These are phyloP conservation scores for Lactarius vividus DNA, from an alignment of 768 basidiomycete genomes.

Conservation along the genomic window DNA sequence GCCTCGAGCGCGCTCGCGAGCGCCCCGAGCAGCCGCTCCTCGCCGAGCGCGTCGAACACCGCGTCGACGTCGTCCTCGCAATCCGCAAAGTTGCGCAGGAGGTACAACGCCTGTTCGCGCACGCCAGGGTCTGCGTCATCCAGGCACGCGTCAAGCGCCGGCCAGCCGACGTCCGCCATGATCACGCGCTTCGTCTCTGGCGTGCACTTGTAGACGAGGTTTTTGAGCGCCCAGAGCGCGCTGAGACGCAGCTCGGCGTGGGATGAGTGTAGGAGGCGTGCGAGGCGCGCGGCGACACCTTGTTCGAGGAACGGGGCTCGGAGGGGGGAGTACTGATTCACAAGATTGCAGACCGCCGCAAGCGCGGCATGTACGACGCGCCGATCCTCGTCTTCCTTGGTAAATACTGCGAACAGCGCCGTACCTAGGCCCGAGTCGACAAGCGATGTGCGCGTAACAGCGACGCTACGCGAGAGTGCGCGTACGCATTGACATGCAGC, in stretches of 20 bases:
- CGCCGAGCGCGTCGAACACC: conserved; percentile 53
- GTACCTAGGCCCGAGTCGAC: conserved; percentile 79
- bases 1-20: conserved; percentile 51
- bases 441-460: conserved; percentile 78
- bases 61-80: conserved; percentile 62
- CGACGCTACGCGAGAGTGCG: conserved; percentile 74
- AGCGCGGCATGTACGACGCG: conserved; percentile 70
- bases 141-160: conserved; percentile 56
- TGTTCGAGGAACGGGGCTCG: conserved; percentile 67
- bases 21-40: conserved; percentile 43
- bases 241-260: conserved; percentile 62
- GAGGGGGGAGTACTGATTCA: conserved; percentile 83
- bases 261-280: conserved; percentile 50
- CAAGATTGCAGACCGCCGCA: conserved; percentile 78
- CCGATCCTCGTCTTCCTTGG: conserved; percentile 57
- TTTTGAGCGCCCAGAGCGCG: conserved; percentile 86
- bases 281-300: conserved; percentile 63
- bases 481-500: conserved; percentile 86
- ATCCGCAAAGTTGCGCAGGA: conserved; percentile 66
- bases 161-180: conserved; percentile 71
- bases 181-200: conserved; percentile 61
- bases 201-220: conserved; percentile 64
- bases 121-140: conserved; percentile 51
- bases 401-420: conserved; percentile 60
- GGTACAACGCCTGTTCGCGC: conserved; percentile 69